A percentile compares a stretch with the other conserved stretches of the same genome.
These are phyloP conservation scores for Sanguinoderma infundibulare DNA, from an alignment of 1,284 basidiomycete species.

Conservation along the genomic window DNA sequence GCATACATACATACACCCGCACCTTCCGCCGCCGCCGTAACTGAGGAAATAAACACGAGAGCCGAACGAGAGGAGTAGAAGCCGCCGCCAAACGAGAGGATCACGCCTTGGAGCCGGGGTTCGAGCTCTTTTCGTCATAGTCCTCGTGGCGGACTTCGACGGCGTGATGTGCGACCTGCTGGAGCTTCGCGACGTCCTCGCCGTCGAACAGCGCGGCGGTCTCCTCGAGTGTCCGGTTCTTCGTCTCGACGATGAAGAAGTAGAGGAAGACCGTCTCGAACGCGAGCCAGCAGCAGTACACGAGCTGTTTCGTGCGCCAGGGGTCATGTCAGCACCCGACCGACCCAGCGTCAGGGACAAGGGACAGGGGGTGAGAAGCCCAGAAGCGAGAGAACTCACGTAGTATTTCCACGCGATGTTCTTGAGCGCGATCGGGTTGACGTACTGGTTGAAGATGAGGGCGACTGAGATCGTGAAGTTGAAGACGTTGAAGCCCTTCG, in stretches of 20 bases:
- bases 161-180: conserved; percentile 30
- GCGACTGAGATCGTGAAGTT: conserved; percentile 68
- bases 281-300: conserved; percentile 70
- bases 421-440: conserved; percentile 74
- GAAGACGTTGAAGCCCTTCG: conserved; percentile 80
- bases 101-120: conserved; percentile 18
- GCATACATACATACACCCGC: background rate
- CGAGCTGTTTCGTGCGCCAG: conserved; percentile 44
- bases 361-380: background rate
- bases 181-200: conserved; percentile 51
- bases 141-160: conserved; percentile 37
- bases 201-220: conserved; percentile 78
- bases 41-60: background rate
- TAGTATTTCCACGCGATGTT: conserved; percentile 57
- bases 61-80: too few relatives aligned
- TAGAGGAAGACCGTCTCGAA: conserved; percentile 68
- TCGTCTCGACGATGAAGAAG: conserved; percentile 75
- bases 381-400: conserved; percentile 26
- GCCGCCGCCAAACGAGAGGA: background rate
- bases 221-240: conserved; percentile 74
- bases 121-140: conserved; percentile 38
- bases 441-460: conserved; percentile 81
- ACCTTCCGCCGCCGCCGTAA: background rate
- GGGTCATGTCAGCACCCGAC: background rate
- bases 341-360: background rate